Evolutionary conservation across 2,329 filamentous ascomycete genomes (phyloP).

Genomic region (Pyrenophora tritici-repentis): DNA sequence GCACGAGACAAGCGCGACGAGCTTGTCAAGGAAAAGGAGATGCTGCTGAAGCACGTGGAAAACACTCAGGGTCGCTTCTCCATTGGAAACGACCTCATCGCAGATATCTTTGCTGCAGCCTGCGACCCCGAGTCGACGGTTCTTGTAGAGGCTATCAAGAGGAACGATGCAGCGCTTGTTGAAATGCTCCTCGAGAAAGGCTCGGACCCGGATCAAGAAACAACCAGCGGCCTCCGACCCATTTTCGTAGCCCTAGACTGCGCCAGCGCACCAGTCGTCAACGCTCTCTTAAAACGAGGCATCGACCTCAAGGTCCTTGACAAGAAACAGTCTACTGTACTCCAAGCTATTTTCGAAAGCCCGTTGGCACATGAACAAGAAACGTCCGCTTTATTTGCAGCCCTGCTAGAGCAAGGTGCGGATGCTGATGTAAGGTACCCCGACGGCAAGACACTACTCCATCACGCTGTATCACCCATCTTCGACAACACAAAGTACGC

Average conservation of each 20-base stretch:
- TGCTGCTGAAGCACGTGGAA: constrained; percentile 39
- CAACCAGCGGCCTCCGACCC: constrained; percentile 28
- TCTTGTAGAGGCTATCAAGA: constrained; percentile 41
- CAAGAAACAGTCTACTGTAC: constrained; percentile 27
- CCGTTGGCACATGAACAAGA: constrained; percentile 32
- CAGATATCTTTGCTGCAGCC: constrained; percentile 39
- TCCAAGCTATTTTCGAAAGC: constrained; percentile 36
- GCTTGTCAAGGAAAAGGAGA: constrained; percentile 39
- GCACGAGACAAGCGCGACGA: constrained; percentile 32
- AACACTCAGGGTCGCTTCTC: constrained; percentile 34
- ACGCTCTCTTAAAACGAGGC: constrained; percentile 34
- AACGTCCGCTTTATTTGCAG: constrained; percentile 27
- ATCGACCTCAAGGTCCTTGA: constrained; percentile 34
- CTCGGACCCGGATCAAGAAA: constrained; percentile 35
- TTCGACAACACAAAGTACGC: constrained; percentile 25
- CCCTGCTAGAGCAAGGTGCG: constrained; percentile 32
- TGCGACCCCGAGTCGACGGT: constrained; percentile 42
- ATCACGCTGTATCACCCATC: constrained; percentile 28
- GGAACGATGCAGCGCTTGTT: constrained; percentile 31
- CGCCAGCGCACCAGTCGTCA: constrained; percentile 30
- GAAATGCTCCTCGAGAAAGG: constrained; percentile 40
- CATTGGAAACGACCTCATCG: constrained; percentile 40
- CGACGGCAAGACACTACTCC: constrained; percentile 39
- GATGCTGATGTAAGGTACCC: constrained; percentile 28
- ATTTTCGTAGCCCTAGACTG: constrained; percentile 39